Evolutionary conservation across 2,329 filamentous ascomycete genomes (phyloP), one percentile per base, ranked within the genome.

Genomic region (Colletotrichum lini): DNA sequence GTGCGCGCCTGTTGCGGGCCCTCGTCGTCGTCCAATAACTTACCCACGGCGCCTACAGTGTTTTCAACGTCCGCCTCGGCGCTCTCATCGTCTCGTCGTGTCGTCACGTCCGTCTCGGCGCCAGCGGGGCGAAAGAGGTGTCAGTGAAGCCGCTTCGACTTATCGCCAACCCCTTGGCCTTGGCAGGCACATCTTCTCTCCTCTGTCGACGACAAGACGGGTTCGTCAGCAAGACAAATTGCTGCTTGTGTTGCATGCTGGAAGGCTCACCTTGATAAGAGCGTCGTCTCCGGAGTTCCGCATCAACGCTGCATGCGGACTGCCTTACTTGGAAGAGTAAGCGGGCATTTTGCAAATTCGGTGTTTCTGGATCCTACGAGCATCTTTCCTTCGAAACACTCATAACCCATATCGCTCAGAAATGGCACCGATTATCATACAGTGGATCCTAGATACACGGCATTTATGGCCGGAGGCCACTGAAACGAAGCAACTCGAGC

Each of bases 361-460:
- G 42, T 40, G 44, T 42, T 65, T 65, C 18, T 42, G 44, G 54
- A 35, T 54, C 53, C 54, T 38, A 57, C 49, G 35, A 56, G 50
- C 35, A 50, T 49, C n/a, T 35, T 8, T 35, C 30, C 30, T 53
- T 67, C 56, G 35, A 64, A 72, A 60, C 72, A 59, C 38, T 45
- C 21, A 26, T 62, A 67, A 9, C 38, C 40, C 57, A 58, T 57
- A 47, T 52, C 56, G 57, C 57, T 68, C 52, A 54, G 35, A 72
- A 53, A 72, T 72, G 52, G 57, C 73, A 38, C 80, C 82, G 2
- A 77, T 81, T 57, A 80, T 91, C 61, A 82, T 90, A 70, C 88
- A 90, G 80, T 92, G 90, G 88, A 81, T 90, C 66, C 80, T 92
- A 47, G 90, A 92, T 79, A 92, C 90, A 4, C 84, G 89, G 47